Evolutionary conservation across 2,329 filamentous ascomycete genomes (phyloP).

Genomic region (Fusarium sambucinum): DNA sequence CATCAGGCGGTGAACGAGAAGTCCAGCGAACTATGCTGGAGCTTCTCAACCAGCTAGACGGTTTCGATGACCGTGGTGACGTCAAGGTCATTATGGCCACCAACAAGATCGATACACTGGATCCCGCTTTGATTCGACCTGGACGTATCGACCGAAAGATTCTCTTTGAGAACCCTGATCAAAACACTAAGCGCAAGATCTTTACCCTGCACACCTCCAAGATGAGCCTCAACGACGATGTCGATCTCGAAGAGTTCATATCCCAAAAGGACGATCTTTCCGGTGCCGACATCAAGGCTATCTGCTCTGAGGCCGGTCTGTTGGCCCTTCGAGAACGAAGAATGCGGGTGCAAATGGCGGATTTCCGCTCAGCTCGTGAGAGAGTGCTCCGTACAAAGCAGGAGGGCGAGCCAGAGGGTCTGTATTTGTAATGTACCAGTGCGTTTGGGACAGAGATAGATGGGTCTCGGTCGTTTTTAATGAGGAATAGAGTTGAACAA

Average conservation of each 20-base stretch:
- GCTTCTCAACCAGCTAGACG: conserved; percentile 60
- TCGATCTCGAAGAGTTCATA: conserved; percentile 99
- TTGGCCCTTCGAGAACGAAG: conserved; percentile 93
- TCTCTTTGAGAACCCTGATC: conserved; percentile 74
- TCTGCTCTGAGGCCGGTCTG: conserved; percentile 96
- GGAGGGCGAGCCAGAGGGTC: conserved; percentile 95
- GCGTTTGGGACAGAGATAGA: conserved; percentile 42
- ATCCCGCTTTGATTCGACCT: conserved; percentile 94
- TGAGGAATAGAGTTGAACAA: conserved; percentile 40
- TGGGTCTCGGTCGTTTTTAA: conserved; percentile 38
- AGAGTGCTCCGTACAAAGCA: conserved; percentile 98
- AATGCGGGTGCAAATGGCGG: conserved; percentile 99
- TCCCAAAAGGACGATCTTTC: conserved; percentile 97
- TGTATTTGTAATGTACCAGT: conserved; percentile 84
- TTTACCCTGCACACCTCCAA: conserved; percentile 98
- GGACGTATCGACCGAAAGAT: conserved; percentile 99
- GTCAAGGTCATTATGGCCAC: conserved; percentile 99
- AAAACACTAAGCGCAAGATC: conserved; percentile 97
- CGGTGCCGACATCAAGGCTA: conserved; percentile 98
- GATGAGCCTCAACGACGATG: conserved; percentile 96
- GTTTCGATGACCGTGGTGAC: conserved; percentile 97
- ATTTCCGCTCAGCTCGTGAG: conserved; percentile 93
- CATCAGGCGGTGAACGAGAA: conserved; percentile 95
- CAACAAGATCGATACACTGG: conserved; percentile 99
- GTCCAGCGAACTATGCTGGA: conserved; percentile 74